Evolutionary conservation across 805 yeast species (phyloP).

Genomic region (Pichia occidentalis): DNA sequence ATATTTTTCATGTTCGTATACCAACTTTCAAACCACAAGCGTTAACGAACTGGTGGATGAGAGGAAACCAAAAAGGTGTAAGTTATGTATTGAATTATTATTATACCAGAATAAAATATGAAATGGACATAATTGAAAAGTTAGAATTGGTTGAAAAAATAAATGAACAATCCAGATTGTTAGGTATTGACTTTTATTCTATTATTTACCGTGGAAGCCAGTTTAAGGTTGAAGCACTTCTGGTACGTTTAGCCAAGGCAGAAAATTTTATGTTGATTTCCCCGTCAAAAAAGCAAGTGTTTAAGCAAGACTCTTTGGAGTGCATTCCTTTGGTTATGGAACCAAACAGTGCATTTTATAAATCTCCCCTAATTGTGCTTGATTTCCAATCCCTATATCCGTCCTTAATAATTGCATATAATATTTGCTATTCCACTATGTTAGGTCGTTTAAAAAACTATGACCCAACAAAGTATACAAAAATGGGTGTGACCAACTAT

Average conservation of each 20-base stretch:
- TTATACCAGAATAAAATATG: constrained; percentile 38
- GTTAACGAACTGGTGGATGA: constrained; percentile 42
- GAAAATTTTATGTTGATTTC: constrained; percentile 70
- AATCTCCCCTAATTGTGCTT: constrained; percentile 80
- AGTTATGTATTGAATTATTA: constrained; percentile 40
- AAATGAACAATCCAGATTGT: constrained; percentile 74
- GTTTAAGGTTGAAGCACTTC: constrained; percentile 82
- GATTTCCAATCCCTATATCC: constrained; percentile 96
- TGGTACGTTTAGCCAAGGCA: constrained; percentile 65
- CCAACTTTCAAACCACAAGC: constrained; percentile 52
- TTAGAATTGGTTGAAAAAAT: constrained; percentile 66
- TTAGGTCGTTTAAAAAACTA: constrained; percentile 56
- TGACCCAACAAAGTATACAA: constrained; percentile 36
- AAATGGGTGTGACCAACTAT: constrained; percentile 46
- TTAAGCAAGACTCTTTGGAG: constrained; percentile 77
- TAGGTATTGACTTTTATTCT: constrained; percentile 87
- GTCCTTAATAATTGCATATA: constrained; percentile 84
- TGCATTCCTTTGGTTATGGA: constrained; percentile 90
- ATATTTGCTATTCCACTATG: constrained; percentile 74
- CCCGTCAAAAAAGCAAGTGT: constrained; percentile 76
- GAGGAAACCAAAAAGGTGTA: constrained; percentile 19
- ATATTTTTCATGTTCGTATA: constrained; percentile 56
- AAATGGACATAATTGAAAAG: constrained; percentile 42
- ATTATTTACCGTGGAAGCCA: constrained; percentile 90
- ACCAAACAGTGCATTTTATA: constrained; percentile 77